Percentiles rank a stretch among this genome's conserved stretches.
phyloP scores from a whole-genome alignment of 2,329 filamentous ascomycete genomes.

The Colletotrichum brevisporum region DNA sequence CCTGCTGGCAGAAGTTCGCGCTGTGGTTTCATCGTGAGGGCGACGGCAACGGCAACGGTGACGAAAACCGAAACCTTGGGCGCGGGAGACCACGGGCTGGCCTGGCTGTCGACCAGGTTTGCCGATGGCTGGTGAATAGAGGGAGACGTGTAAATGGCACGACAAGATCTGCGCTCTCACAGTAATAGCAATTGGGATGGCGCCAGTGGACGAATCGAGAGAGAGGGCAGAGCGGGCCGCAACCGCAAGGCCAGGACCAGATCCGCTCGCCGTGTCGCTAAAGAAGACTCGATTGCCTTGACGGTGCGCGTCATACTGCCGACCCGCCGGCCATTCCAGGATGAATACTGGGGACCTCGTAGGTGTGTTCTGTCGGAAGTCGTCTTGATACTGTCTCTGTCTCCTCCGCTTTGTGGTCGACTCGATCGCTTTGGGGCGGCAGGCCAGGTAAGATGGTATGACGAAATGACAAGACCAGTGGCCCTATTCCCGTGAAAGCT shows the following conservation, averaged over 20 bases:
- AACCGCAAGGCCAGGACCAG: slow-evolving; percentile 31
- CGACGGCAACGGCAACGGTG: not conserved
- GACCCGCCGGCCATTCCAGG: slow-evolving; percentile 37
- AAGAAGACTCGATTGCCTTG: slow-evolving; percentile 22
- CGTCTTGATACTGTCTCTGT: too few species aligned
- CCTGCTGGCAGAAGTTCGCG: slow-evolving; percentile 40
- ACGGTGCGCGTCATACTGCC: slow-evolving; percentile 35
- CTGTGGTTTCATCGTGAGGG: slow-evolving; percentile 38
- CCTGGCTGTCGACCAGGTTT: slow-evolving; percentile 11
- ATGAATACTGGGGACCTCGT: not conserved
- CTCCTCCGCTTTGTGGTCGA: too few species aligned
- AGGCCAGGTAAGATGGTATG: slow-evolving; percentile 11
- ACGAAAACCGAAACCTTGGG: not conserved
- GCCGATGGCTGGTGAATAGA: slow-evolving; percentile 18
- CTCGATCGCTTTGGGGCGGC: too few species aligned
- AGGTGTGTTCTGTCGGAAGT: not conserved
- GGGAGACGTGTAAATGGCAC: slow-evolving; percentile 27
- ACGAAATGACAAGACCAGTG: slow-evolving; percentile 24
- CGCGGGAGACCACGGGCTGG: slow-evolving; percentile 25
- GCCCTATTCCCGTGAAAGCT: slow-evolving; percentile 2
- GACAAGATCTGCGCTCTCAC: slow-evolving; percentile 24
- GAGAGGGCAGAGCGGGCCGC: slow-evolving; percentile 38
- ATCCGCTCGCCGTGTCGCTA: slow-evolving; percentile 38
- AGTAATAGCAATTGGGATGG: slow-evolving; percentile 23
- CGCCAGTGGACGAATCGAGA: slow-evolving; percentile 36